Evolutionary conservation across 2,329 filamentous ascomycete species (phyloP), one percentile per base, ranked within the genome.

Genomic region (Fusarium subtropicale): DNA sequence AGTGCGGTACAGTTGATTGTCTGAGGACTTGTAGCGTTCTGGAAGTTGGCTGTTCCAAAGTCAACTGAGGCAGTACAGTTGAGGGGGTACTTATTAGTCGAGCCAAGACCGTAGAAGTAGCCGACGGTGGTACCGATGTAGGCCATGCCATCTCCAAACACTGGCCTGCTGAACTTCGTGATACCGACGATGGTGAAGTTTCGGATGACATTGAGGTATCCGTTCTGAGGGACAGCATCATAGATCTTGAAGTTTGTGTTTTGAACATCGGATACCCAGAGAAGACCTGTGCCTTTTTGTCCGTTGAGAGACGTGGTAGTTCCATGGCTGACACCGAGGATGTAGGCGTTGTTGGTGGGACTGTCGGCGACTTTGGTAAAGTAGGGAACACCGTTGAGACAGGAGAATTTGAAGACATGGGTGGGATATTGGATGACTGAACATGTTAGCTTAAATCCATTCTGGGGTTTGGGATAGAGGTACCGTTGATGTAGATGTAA

Each of bases 371-470:
- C 83, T 69, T 86, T 84, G 24, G 84, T 82, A 53, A 89, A 88
- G 4, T 81, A 80, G 1, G 86, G 83, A 12, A 84, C 80, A 5
- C 86, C 86, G 24, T 77, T 76, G 63, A 81, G 78, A 72, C 85
- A 88, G 4, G 83, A 82, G 72, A 88, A 88, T 67, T 88, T 86
- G 80, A 88, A 88, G 20, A 87, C 85, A 51, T 85, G 81, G 0
- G 85, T 85, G 16, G 83, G 81, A 68, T 84, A 85, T 68, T 84
- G 81, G 55, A 88, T 87, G 7, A 87, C 76, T 74, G 79, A 7
- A n/a, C 4, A 0, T 3, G 42, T 73, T 3, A 71, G 67, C 8
- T 20, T n/a, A n/a, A n/a, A n/a, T n/a, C n/a, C n/a, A n/a, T n/a
- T n/a, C n/a, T n/a, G n/a, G n/a, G n/a, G n/a, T n/a, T n/a, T n/a